phyloP scores from a whole-genome alignment of 1,139 yeast species.

The Sugiyamaella paludigena region DNA sequence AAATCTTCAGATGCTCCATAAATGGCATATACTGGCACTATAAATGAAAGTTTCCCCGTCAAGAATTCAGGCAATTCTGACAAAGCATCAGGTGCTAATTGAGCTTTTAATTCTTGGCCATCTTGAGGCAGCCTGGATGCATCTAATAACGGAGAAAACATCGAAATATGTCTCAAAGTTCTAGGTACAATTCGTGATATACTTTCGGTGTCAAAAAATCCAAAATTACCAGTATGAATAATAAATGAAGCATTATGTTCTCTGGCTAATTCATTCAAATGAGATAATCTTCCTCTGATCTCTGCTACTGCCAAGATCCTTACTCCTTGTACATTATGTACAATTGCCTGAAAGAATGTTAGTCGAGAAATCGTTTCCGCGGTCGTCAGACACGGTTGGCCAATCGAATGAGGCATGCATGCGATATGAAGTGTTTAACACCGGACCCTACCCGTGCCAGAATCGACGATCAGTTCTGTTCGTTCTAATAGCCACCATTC shows the following conservation, averaged over 20 bases:
- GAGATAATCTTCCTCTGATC: slow-evolving; percentile 50
- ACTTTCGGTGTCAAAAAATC: slow-evolving; percentile 64
- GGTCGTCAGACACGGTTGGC: no score
- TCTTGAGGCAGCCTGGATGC: slow-evolving; percentile 42
- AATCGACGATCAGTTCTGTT: no score
- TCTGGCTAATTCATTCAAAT: slow-evolving; percentile 48
- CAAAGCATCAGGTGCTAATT: slow-evolving; percentile 40
- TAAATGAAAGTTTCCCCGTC: slow-evolving; percentile 46
- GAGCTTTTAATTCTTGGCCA: slow-evolving; percentile 42
- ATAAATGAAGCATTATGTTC: slow-evolving; percentile 50
- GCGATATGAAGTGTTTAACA: no score
- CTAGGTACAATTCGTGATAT: slow-evolving; percentile 46
- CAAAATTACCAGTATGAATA: slow-evolving; percentile 77
- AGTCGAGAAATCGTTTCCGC: no score
- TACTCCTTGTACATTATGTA: slow-evolving; percentile 32
- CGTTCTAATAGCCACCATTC: no score
- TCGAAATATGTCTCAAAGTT: slow-evolving; percentile 59
- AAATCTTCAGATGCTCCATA: slow-evolving; percentile 79
- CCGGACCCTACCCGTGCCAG: no score
- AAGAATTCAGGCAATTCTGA: slow-evolving; percentile 57
- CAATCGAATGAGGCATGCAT: no score
- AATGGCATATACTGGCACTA: slow-evolving; percentile 71
- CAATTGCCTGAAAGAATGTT: not conserved
- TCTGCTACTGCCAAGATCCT: slow-evolving; percentile 56
- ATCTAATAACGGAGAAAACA: slow-evolving; percentile 60